Base-by-base conservation (phyloP, 1,284 basidiomycete species). In the Apiotrichum laibachii region DNA sequence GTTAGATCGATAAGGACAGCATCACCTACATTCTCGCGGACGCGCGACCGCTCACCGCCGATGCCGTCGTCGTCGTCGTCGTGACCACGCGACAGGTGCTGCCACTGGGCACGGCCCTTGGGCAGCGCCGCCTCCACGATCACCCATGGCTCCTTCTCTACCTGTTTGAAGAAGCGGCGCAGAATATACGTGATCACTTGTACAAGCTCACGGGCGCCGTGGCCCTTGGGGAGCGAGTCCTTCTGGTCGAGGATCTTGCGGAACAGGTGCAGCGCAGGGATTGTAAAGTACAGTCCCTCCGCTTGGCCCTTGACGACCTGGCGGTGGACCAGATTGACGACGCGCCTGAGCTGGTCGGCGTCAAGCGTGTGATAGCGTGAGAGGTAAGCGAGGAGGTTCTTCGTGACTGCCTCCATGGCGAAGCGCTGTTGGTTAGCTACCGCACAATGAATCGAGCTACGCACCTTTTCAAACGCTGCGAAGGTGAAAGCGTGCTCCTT, bases 271-370 rank as follows among this genome's bases (percentile, higher is more conserved):
- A 96, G 78, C 7, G 88, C 88, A 26, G 92, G 90, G 9, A 90
- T 90, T 76, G 92, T 90, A 83, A 92, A 97, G 79, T 91, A 96
- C 15, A 97, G 79, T 0, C 88, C 91, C 73, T 96, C 92, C 0
- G 90, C 90, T 72, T 94, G 91, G 11, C 88, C 86, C 68, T 85
- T 88, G 63, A 97, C 85, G 37, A 87, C 92, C 68, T 94, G 90
- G 18, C 94, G 84, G 75, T 96, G 90, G 69, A 97, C 83, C 61
- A 97, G 79, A 61, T 84, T 85, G 21, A 95, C 90, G 37, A 91
- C 86, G 40, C 92, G 84, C 73, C 88, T 89, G 85, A 97, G 87
- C 70, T 88, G 83, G 64, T 94, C 90, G 3, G 86, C 85, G 13
- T 83, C 81, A 75, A 92, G 92, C 53, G 92, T 88, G 68, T 85